phyloP scores from a whole-genome alignment of 345 rosid genomes.

The rapeseed (Brassica napus) region Da-Ae NC_063438.1:24236501-24237000 shows the following conservation, averaged over 20 bases:
- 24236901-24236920: conserved; percentile 33
- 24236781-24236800: conserved; percentile 39
- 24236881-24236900: conserved; percentile 37
- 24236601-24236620: conserved; percentile 27
- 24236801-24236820: conserved; percentile 27
- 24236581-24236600: conserved; percentile 6
- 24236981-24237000: conserved; percentile 25
- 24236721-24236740: neutral
- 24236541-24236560: neutral
- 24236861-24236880: conserved; percentile 21
- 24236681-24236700: neutral
- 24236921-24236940: conserved; percentile 35
- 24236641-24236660: conserved; percentile 9
- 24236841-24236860: conserved; percentile 28
- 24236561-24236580: conserved; percentile 1
- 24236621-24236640: neutral
- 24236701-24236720: conserved; percentile 13
- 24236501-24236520: conserved; percentile 25
- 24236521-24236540: conserved; percentile 8
- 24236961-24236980: conserved; percentile 31
- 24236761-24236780: conserved; percentile 30
- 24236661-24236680: conserved; percentile 14
- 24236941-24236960: conserved; percentile 33
- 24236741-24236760: neutral
- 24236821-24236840: conserved; percentile 16